phyloP scores from a whole-genome alignment of 2,329 filamentous ascomycete genomes.

The Fusarium sp. region DNA sequence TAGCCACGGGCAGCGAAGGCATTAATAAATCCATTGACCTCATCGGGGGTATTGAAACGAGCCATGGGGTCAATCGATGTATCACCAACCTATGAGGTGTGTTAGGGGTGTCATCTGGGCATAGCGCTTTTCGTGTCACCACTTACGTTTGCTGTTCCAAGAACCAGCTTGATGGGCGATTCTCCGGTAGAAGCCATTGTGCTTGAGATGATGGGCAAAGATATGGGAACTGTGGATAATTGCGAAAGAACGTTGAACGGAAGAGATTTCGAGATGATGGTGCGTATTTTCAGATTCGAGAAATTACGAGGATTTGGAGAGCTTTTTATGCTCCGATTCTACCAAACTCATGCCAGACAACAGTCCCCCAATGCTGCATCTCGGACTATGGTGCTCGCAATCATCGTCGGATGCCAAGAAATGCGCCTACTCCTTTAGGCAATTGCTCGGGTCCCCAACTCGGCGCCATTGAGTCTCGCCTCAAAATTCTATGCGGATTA shows the following conservation, averaged over 20 bases:
- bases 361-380: neutral
- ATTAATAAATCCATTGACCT: constrained; percentile 42
- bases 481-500: neutral
- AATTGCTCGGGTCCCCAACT: neutral
- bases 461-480: neutral
- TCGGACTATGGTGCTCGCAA: neutral
- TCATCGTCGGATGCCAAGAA: constrained; percentile 7
- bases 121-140: rapidly evolving
- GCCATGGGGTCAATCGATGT: constrained; percentile 33
- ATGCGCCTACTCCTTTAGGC: constrained; percentile 22
- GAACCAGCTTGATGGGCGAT: constrained; percentile 27
- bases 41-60: constrained; percentile 39
- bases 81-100: constrained; percentile 38
- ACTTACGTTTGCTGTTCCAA: constrained; percentile 32
- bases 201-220: neutral
- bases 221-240: neutral
- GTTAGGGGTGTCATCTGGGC: neutral
- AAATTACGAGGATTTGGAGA: neutral
- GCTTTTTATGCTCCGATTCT: neutral
- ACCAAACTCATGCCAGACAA: neutral
- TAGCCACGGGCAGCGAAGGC: constrained; percentile 42
- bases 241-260: neutral
- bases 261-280: neutral
- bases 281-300: neutral
- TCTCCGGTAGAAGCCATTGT: constrained; percentile 10